Percentiles rank a stretch among this genome's conserved stretches.
phyloP scores from a whole-genome alignment of 169 alveolate genomes.

The Plasmodium gonderi region DNA sequence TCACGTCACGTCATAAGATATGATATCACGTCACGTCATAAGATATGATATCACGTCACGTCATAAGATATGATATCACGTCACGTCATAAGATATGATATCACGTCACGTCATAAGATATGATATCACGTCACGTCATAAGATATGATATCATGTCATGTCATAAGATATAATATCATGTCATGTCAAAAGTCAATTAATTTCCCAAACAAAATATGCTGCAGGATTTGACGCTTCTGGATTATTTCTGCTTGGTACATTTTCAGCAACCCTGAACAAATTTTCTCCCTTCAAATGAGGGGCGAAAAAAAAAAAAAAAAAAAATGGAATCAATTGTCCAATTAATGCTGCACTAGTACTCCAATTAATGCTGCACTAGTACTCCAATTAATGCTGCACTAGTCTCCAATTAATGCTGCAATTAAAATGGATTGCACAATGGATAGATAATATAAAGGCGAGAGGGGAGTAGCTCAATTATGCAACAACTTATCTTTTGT shows the following conservation, averaged over 20 bases:
- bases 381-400: too few relatives aligned
- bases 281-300: constrained; percentile 84
- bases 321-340: constrained; percentile 72
- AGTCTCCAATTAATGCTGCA: background rate
- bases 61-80: too few relatives aligned
- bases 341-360: background rate
- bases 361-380: too few relatives aligned
- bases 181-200: constrained; percentile 78
- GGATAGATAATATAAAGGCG: background rate
- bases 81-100: too few relatives aligned
- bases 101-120: too few relatives aligned
- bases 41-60: too few relatives aligned
- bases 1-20: too few relatives aligned
- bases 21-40: too few relatives aligned
- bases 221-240: constrained; percentile 91
- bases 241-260: constrained; percentile 94
- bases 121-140: too few relatives aligned
- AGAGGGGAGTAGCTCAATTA: background rate
- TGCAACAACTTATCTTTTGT: too few relatives aligned
- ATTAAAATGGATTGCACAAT: background rate
- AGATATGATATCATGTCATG: too few relatives aligned
- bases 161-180: too few relatives aligned
- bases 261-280: constrained; percentile 90
- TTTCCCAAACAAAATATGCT: constrained; percentile 93
- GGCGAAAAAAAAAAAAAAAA: constrained; percentile 56